Evolutionary conservation across 106 monocot genomes (phyloP), one percentile per base, ranked within the genome.

Genomic region (Dioscorea zingiberensis): DNA sequence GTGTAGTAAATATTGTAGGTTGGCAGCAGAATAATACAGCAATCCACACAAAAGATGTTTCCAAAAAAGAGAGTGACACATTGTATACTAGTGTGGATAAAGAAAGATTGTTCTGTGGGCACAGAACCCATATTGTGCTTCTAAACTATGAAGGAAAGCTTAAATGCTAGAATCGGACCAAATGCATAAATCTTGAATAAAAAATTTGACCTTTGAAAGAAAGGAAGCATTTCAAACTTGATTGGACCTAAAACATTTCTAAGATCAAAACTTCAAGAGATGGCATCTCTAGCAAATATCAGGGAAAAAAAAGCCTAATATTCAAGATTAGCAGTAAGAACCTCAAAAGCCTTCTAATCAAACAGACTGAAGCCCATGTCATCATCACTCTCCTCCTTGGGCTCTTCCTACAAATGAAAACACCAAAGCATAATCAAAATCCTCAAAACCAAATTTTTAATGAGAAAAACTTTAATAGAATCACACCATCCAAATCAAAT

Each of bases 361-460:
- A 84, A 84, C 68, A 69, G 63, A 59, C 76, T 79, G 69, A 84
- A 79, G 1, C 78, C 79, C 84, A 79, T 84, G 47, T 79, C 84
- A 21, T 84, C 79, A 13, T 79, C 84, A 19, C 75, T 79, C 68
- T 84, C 84, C 26, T 84, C 79, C 68, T 79, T 79, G 5, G 68
- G 54, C 56, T 82, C 82, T 59, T 82, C 77, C 81, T 76, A 26
- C 11, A 53, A 30, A 16, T 22, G 62, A 25, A 49, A 62, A 59
- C 27, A 68, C 13, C 49, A 49, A 49, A 25, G 1, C 18, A 63
- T 18, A 45, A 8, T 14, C 47, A 25, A 29, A 49, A 56, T 44
- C 18, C 17, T n/a, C 64, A 64, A 69, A 54, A 14, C 16, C 49
- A 28, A 30, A 21, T 49, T 29, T 19, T 4, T 18, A 9, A 58